Evolutionary conservation across 179 eudicot genomes (phyloP), one percentile per base, ranked within the genome.

Genomic region (Beta lomatogona): DNA sequence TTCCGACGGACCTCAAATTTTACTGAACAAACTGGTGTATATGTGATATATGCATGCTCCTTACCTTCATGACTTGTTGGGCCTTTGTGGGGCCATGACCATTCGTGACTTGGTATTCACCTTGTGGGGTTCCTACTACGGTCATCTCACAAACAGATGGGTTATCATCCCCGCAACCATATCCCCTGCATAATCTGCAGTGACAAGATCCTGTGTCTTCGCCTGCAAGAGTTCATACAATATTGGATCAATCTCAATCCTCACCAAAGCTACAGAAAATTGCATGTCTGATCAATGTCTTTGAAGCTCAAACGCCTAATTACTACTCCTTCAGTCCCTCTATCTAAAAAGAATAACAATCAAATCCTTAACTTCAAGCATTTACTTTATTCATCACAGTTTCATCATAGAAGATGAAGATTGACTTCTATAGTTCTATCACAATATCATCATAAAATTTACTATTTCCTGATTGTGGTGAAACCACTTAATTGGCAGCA

Each of bases 51-150:
- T 25, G 28, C 28, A 59, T 12, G 53, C 0, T 5, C 2, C 84
- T 52, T 87, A 94, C 98, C 78, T 44, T 85, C 95, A 94, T 91
- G 63, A 94, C 86, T 50, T 80, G 82, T 9, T 89, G 80, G 53
- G 96, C 98, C 61, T 61, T 86, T 13, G 41, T 14, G 16, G 91
- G 93, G 70, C 98, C 97, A 76, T 92, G 90, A 41, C 97, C 96
- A 82, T 92, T 92, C 46, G 98, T 93, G 9, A 94, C 73, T 84
- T 94, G 96, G 70, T 76, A 94, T 80, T 94, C 94, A 3, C 98
- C 98, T 9, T 81, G 88, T 13, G 78, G 55, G 28, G 84, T 41
- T 64, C 75, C 81, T 2, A 55, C 16, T 48, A 28, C 58, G 1
- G 64, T 88, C 81, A 91, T 73, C 6, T 70, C 15, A 61, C 93